Percentiles rank a stretch among this genome's conserved stretches.
These are phyloP conservation scores for Begonia fuchsioides DNA, from an alignment of 306 rosid species.

Conservation along the genomic window DNA sequence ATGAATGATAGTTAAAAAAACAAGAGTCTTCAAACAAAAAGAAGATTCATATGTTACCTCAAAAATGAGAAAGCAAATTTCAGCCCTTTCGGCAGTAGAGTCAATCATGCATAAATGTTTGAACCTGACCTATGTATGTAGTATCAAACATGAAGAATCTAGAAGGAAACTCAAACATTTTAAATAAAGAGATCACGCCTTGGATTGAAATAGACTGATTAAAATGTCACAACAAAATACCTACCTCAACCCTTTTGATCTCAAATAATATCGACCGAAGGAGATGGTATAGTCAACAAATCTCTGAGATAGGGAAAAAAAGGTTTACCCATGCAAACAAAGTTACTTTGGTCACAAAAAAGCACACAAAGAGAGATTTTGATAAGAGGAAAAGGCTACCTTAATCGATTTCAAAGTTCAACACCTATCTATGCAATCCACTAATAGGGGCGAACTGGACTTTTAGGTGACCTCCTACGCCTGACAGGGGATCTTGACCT, in stretches of 20 bases:
- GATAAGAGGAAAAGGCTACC: conserved; percentile 75
- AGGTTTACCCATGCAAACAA: conserved; percentile 62
- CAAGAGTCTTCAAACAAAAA: conserved; percentile 6
- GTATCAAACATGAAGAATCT: conserved; percentile 15
- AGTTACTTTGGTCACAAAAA: conserved; percentile 41
- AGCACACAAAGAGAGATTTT: conserved; percentile 49
- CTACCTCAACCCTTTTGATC: conserved; percentile 94
- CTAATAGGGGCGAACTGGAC: conserved; percentile 55
- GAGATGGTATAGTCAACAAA: conserved; percentile 73
- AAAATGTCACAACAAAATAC: conserved; percentile 47
- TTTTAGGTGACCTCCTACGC: conserved; percentile 67
- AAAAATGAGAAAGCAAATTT: conserved; percentile 37
- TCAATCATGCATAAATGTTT: conserved; percentile 47
- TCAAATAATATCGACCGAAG: conserved; percentile 62
- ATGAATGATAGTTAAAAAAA: neutral
- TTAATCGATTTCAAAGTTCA: conserved; percentile 66
- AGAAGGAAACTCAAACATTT: conserved; percentile 21
- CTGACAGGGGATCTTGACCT: conserved; percentile 84
- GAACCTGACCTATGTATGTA: conserved; percentile 40
- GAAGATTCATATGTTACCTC: conserved; percentile 75
- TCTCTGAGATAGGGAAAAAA: conserved; percentile 74
- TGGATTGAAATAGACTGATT: conserved; percentile 18
- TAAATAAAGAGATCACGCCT: conserved; percentile 23
- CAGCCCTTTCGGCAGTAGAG: conserved; percentile 58
- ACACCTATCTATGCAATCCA: conserved; percentile 55